Conservation (phyloP, 2,329 filamentous ascomycete genomes). For the Epichloe baconii region DNA sequence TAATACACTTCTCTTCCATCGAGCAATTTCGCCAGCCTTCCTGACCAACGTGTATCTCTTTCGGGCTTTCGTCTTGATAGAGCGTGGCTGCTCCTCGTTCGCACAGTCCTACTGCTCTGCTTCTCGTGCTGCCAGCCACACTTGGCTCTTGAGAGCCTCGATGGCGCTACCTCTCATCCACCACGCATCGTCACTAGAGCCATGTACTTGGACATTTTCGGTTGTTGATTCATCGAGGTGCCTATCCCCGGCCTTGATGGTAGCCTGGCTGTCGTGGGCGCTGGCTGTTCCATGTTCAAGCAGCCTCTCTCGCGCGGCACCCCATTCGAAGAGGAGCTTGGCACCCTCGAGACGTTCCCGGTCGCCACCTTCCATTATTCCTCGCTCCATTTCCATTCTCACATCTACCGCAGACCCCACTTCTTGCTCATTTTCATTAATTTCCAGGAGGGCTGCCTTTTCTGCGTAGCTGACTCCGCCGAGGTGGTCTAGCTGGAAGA, state of each 20-base stretch:
- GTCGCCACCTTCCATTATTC: slow-evolving; percentile 28
- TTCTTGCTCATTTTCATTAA: slow-evolving; percentile 33
- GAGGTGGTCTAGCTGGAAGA: slow-evolving; percentile 52
- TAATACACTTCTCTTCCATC: not conserved
- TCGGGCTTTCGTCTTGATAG: not conserved
- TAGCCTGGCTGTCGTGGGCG: slow-evolving; percentile 22
- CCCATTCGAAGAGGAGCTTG: slow-evolving; percentile 44
- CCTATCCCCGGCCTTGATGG: slow-evolving; percentile 16
- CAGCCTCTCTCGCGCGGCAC: slow-evolving; percentile 28
- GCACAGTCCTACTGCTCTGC: slow-evolving; percentile 13
- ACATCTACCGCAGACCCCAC: slow-evolving; percentile 52
- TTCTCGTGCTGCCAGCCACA: slow-evolving; percentile 36
- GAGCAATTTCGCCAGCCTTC: not conserved
- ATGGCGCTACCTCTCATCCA: slow-evolving; percentile 44
- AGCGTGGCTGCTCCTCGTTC: not conserved
- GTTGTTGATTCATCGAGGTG: slow-evolving; percentile 11
- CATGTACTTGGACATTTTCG: slow-evolving; percentile 10
- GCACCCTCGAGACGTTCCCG: slow-evolving; percentile 33
- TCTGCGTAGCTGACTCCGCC: slow-evolving; percentile 50
- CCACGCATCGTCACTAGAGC: slow-evolving; percentile 25
- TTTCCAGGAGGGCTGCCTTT: slow-evolving; percentile 45
- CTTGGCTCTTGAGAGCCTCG: slow-evolving; percentile 40
- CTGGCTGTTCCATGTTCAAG: slow-evolving; percentile 9
- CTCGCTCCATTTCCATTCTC: slow-evolving; percentile 49
- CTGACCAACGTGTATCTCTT: not conserved